Percentiles rank a stretch among this genome's conserved stretches.
phyloP scores from a whole-genome alignment of 139 green algal genomes.

The Coelastrella sp. region DNA sequence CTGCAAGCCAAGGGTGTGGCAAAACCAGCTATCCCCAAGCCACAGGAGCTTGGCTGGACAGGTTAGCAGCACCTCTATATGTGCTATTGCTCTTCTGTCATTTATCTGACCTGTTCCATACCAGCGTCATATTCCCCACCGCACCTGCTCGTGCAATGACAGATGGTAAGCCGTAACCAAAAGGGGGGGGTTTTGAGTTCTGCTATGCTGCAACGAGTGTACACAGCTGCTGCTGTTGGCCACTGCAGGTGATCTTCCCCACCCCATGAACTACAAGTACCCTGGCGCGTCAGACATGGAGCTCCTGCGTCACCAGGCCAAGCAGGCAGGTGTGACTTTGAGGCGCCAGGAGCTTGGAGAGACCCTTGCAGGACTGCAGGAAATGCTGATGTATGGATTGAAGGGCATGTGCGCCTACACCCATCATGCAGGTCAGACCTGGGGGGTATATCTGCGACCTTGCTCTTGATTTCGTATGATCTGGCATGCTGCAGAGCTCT shows the following conservation, averaged over 20 bases:
- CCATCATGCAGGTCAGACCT: conserved; percentile 61
- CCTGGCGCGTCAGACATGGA: neutral
- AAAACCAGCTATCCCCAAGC: conserved; percentile 31
- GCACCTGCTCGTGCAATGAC: no score
- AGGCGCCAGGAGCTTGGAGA: conserved; percentile 59
- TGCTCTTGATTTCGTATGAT: neutral
- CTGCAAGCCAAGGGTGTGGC: conserved; percentile 31
- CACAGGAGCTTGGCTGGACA: conserved; percentile 37
- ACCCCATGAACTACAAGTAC: conserved; percentile 54
- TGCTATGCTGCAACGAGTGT: no score
- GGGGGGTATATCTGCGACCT: no score
- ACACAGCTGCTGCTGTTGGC: neutral
- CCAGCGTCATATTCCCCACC: neutral
- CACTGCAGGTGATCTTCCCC: conserved; percentile 42
- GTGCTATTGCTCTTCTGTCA: neutral
- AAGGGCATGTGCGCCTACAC: conserved; percentile 75
- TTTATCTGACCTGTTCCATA: no score
- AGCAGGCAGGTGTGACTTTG: conserved; percentile 48
- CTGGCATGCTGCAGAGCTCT: neutral
- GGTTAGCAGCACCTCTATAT: neutral
- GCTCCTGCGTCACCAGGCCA: conserved; percentile 20
- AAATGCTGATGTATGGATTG: conserved; percentile 73
- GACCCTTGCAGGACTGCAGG: conserved; percentile 73
- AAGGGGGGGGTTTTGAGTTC: no score
- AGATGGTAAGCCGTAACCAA: no score